A percentile compares a stretch with the other conserved stretches of the same genome.
Evolutionary conservation across 73 alveolate genomes (phyloP).

Genomic region (Paraurostyla sp.): DNA sequence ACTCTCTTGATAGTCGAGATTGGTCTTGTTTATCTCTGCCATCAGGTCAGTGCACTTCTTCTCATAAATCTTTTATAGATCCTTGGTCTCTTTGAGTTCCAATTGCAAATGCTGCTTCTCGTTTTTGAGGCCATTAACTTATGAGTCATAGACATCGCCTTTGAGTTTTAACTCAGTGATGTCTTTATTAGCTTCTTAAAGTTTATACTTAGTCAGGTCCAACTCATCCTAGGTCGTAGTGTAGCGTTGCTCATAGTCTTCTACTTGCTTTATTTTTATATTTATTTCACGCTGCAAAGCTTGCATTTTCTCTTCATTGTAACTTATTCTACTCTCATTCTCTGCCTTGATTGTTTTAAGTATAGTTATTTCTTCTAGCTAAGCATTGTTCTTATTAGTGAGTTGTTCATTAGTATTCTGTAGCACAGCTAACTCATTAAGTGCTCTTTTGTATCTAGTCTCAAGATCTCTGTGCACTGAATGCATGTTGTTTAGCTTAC

Average conservation of each 20-base stretch:
- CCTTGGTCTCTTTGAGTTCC: slow-evolving; percentile 53
- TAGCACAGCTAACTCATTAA: slow-evolving; percentile 33
- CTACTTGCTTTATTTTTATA: slow-evolving; percentile 38
- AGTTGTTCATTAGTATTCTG: slow-evolving; percentile 18
- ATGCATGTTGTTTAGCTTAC: slow-evolving; percentile 78
- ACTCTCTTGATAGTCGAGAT: slow-evolving; percentile 26
- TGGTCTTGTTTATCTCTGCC: slow-evolving; percentile 38
- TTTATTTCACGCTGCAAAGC: slow-evolving; percentile 47
- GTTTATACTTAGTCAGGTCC: slow-evolving; percentile 57
- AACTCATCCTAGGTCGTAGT: slow-evolving; percentile 22
- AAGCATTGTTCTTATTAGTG: not conserved
- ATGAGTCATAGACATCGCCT: slow-evolving; percentile 57
- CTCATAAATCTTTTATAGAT: slow-evolving; percentile 57
- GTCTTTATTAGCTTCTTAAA: slow-evolving; percentile 59
- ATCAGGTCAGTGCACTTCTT: slow-evolving; percentile 31
- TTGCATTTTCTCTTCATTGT: slow-evolving; percentile 45
- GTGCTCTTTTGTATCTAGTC: slow-evolving; percentile 59
- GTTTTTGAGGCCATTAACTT: slow-evolving; percentile 12
- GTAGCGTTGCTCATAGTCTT: slow-evolving; percentile 52
- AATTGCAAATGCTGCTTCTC: slow-evolving; percentile 49
- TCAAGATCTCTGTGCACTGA: slow-evolving; percentile 76
- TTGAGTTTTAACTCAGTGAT: slow-evolving; percentile 43
- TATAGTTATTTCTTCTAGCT: slow-evolving; percentile 40
- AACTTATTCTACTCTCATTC: slow-evolving; percentile 11
- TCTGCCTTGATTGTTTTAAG: slow-evolving; percentile 65